Evolutionary conservation across 306 rosid genomes (phyloP).

Genomic region (Vicia sativa): DNA sequence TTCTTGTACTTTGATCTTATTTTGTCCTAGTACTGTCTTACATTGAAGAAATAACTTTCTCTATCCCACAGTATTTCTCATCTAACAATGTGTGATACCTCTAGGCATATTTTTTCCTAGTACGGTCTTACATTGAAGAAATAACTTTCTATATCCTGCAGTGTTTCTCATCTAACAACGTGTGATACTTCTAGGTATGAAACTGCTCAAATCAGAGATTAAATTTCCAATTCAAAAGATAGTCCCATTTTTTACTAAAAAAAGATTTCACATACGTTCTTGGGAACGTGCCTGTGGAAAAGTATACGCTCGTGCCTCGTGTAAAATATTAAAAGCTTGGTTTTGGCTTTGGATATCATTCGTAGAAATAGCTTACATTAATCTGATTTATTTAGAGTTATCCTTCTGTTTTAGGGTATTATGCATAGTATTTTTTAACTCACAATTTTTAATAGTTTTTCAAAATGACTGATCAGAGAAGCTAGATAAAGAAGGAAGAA

Average conservation of each 20-base stretch:
- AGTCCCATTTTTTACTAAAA: neutral
- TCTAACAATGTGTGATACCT: conserved; percentile 8
- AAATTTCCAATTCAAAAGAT: neutral
- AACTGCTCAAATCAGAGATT: conserved; percentile 3
- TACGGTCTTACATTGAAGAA: neutral
- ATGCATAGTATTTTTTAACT: neutral
- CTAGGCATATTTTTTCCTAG: neutral
- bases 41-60: neutral
- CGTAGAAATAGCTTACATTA: conserved; percentile 18
- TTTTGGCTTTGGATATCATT: conserved; percentile 22
- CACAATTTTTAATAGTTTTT: conserved; percentile 18
- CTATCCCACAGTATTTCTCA: neutral
- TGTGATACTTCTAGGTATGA: neutral
- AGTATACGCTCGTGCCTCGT: neutral
- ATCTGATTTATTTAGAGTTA: conserved; percentile 13
- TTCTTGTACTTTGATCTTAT: conserved; percentile 1
- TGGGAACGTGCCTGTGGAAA: conserved; percentile 5
- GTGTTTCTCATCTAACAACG: conserved; percentile 11
- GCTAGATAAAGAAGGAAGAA: conserved; percentile 75
- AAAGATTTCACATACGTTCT: conserved; percentile 14
- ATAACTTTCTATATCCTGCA: neutral
- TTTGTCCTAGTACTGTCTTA: neutral
- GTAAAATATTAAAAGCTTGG: neutral
- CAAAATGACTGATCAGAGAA: conserved; percentile 61
- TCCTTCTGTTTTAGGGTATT: neutral